Conservation (phyloP, 176 grass and related monocot species). For the Thinopyrum elongatum region DNA sequence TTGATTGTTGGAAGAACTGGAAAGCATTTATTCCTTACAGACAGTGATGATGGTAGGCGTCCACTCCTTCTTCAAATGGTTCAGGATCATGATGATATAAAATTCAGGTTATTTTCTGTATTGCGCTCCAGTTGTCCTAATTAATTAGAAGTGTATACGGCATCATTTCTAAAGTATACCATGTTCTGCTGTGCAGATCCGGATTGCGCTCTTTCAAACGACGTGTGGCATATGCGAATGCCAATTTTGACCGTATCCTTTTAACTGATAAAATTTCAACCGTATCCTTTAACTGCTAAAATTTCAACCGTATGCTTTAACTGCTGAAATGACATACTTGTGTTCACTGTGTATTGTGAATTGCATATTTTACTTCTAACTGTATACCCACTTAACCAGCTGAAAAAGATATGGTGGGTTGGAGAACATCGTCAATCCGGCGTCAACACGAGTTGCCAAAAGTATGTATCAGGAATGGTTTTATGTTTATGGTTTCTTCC, state of each 20-base stretch:
- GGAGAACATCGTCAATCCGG: conserved; percentile 97
- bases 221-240: conserved; percentile 97
- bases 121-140: neutral
- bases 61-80: conserved; percentile 92
- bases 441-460: conserved; percentile 94
- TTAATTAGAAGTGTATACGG: neutral
- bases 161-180: conserved; percentile 17
- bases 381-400: conserved; percentile 54
- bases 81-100: conserved; percentile 81
- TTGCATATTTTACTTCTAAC: conserved; percentile 30
- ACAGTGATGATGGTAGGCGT: conserved; percentile 66
- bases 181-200: conserved; percentile 65
- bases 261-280: no score
- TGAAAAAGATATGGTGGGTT: conserved; percentile 97
- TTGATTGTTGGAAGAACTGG: conserved; percentile 94
- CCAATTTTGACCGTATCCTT: conserved; percentile 95
- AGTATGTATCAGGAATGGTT: conserved; percentile 43
- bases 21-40: conserved; percentile 97
- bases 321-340: conserved; percentile 10
- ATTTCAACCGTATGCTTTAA: conserved; percentile 23
- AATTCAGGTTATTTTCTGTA: conserved; percentile 74
- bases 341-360: conserved; percentile 4
- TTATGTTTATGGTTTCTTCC: conserved; percentile 23
- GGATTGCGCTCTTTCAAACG: conserved; percentile 85
- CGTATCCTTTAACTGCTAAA: no score